Conservation (phyloP, 2,329 filamentous ascomycete genomes). For the Talaromyces pinophilus region DNA sequence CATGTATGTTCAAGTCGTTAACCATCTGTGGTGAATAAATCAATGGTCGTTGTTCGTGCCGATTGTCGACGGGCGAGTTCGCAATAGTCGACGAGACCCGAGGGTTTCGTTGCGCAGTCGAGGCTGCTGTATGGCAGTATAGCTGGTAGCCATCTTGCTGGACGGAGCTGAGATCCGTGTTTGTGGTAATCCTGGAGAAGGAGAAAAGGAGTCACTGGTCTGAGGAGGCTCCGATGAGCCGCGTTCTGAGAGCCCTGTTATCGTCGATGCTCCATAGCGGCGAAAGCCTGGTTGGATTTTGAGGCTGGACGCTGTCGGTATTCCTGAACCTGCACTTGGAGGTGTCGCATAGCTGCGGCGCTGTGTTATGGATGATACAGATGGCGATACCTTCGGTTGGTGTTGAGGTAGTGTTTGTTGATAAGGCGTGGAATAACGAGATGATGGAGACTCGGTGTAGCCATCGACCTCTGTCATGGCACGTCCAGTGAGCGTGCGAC, state of each 20-base stretch:
- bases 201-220: slow-evolving; percentile 24
- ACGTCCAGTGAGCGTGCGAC: slow-evolving; percentile 43
- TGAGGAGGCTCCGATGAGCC: slow-evolving; percentile 28
- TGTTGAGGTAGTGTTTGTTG: slow-evolving; percentile 24
- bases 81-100: slow-evolving; percentile 38
- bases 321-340: slow-evolving; percentile 30
- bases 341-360: slow-evolving; percentile 41
- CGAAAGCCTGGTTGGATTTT: slow-evolving; percentile 47
- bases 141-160: slow-evolving; percentile 39
- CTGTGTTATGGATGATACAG: slow-evolving; percentile 37
- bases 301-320: slow-evolving; percentile 39
- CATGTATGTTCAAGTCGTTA: slow-evolving; percentile 1
- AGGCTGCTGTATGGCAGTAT: slow-evolving; percentile 41
- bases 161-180: slow-evolving; percentile 40
- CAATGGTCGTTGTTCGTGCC: slow-evolving; percentile 19
- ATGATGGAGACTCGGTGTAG: slow-evolving; percentile 31
- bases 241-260: slow-evolving; percentile 27
- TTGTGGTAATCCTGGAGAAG: slow-evolving; percentile 30
- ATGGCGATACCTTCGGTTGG: slow-evolving; percentile 34
- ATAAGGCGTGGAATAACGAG: slow-evolving; percentile 27
- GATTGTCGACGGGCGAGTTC: slow-evolving; percentile 29
- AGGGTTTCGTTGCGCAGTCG: slow-evolving; percentile 36
- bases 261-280: slow-evolving; percentile 37
- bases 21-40: neutral
- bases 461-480: slow-evolving; percentile 45